Conservation (phyloP, 331 rosid species). For the Erythrophleum ivorense region DNA sequence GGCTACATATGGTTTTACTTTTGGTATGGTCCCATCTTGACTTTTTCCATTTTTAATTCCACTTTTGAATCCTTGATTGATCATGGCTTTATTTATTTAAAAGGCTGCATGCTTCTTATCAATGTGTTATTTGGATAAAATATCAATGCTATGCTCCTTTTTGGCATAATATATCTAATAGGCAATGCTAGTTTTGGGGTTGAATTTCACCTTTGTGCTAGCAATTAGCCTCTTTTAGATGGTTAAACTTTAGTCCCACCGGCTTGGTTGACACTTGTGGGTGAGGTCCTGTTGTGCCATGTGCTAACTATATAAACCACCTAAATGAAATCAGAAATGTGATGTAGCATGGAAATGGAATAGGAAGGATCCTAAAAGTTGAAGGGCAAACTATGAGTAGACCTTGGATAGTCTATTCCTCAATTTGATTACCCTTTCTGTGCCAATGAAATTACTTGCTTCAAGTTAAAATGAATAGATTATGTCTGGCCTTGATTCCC, state of each 20-base stretch:
- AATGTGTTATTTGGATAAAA: conserved; percentile 30
- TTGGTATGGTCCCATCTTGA: conserved; percentile 54
- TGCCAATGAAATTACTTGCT: conserved; percentile 14
- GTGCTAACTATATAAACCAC: conserved; percentile 9
- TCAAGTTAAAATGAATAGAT: conserved; percentile 14
- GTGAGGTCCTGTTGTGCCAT: background rate
- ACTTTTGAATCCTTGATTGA: conserved; percentile 24
- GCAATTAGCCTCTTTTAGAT: conserved; percentile 21
- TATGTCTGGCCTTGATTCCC: conserved; percentile 31
- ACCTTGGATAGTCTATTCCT: conserved; percentile 29
- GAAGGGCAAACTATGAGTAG: conserved; percentile 7
- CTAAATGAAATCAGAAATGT: conserved; percentile 30
- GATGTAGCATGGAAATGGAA: conserved; percentile 20
- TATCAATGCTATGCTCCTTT: conserved; percentile 23
- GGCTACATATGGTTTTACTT: conserved; percentile 88
- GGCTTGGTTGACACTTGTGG: conserved; percentile 8
- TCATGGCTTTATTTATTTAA: conserved; percentile 26
- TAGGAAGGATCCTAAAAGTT: conserved; percentile 24
- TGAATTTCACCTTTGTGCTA: conserved; percentile 24
- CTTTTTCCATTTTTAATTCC: conserved; percentile 6
- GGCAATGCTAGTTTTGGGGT: background rate
- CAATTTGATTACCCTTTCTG: conserved; percentile 16
- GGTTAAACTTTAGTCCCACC: conserved; percentile 7
- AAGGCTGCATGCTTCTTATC: conserved; percentile 6
- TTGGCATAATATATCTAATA: background rate